Percentiles rank a stretch among this genome's conserved stretches.
These are phyloP conservation scores for Solanum clarkiae DNA, from an alignment of 257 asterid species.

Conservation along the genomic window DNA sequence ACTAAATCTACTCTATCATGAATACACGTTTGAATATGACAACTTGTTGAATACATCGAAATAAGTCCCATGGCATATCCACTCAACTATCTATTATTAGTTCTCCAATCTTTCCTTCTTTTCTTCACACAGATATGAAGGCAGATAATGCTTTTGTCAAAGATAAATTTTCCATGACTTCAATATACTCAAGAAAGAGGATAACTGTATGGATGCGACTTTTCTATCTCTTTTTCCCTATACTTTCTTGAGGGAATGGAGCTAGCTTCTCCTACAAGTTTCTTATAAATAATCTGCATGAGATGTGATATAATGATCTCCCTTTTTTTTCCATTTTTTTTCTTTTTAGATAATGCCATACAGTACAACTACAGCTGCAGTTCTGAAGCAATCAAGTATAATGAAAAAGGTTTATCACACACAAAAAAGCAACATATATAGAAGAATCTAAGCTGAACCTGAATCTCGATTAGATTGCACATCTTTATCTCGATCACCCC, in stretches of 20 bases:
- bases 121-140: background rate
- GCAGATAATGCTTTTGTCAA: background rate
- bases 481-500: constrained; percentile 59
- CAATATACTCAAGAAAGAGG: background rate
- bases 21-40: background rate
- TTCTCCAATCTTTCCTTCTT: background rate
- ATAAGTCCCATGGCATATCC: background rate
- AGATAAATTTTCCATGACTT: background rate
- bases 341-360: background rate
- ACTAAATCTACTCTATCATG: background rate
- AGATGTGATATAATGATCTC: background rate
- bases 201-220: background rate
- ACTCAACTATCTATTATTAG: background rate
- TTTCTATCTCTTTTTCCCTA: background rate
- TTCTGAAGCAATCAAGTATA: background rate
- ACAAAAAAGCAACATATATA: background rate
- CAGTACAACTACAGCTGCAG: background rate
- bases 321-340: background rate
- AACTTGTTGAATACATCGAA: background rate
- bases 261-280: background rate
- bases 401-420: background rate
- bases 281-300: background rate
- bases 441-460: constrained; percentile 33
- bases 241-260: background rate
- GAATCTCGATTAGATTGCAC: constrained; percentile 66